Conservation (phyloP, 1,284 basidiomycete genomes). For the Ustilago nuda region DNA sequence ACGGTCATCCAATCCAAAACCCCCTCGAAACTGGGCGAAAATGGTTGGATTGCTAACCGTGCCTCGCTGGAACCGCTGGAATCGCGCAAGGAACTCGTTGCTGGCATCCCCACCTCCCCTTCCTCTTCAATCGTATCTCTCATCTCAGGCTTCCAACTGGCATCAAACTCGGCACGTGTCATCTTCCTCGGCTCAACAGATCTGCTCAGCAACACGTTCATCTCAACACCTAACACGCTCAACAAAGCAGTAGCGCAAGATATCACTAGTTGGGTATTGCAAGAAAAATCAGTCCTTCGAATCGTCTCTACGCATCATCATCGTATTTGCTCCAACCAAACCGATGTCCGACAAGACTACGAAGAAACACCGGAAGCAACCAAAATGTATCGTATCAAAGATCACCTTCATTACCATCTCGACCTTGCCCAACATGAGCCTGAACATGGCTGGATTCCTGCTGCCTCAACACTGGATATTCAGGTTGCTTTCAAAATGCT, state of each 20-base stretch:
- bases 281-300: constrained; percentile 83
- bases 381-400: constrained; percentile 86
- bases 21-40: constrained; percentile 33
- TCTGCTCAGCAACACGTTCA: constrained; percentile 75
- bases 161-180: constrained; percentile 78
- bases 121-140: constrained; percentile 71
- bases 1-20: constrained; percentile 32
- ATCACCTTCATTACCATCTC: constrained; percentile 79
- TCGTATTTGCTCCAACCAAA: constrained; percentile 74
- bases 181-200: constrained; percentile 85
- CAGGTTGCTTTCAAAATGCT: constrained; percentile 98
- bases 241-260: constrained; percentile 82
- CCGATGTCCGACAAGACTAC: constrained; percentile 62
- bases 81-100: constrained; percentile 39
- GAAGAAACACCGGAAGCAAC: constrained; percentile 70
- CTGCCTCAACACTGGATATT: constrained; percentile 78
- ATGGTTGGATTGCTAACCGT: constrained; percentile 45
- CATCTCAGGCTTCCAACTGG: constrained; percentile 89
- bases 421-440: constrained; percentile 77
- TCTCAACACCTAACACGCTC: constrained; percentile 68
- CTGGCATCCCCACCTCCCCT: constrained; percentile 35
- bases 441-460: constrained; percentile 77
- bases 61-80: constrained; percentile 45
- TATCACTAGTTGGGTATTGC: constrained; percentile 89
- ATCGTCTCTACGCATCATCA: constrained; percentile 80